Conservation (phyloP, 2,329 filamentous ascomycete genomes). For the Alternaria postmessia region DNA sequence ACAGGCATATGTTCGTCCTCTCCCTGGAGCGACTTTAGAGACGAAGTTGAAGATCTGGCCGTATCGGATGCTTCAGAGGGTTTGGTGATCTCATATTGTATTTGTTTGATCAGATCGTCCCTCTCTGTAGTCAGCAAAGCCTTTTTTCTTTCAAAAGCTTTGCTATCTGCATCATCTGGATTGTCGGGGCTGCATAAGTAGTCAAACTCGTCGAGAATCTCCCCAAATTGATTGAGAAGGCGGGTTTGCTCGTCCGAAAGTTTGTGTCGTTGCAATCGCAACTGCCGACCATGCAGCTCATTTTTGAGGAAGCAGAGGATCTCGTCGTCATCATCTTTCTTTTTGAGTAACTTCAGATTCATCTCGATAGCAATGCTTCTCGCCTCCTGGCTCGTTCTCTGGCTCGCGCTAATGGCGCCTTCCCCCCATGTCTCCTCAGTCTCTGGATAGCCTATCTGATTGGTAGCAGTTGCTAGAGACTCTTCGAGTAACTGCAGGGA, state of each 20-base stretch:
- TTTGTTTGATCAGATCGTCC: neutral
- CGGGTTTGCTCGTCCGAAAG: constrained; percentile 3
- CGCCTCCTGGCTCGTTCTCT: neutral
- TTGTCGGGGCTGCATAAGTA: neutral
- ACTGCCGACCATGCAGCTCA: neutral
- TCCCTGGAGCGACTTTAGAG: neutral
- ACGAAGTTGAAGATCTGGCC: neutral
- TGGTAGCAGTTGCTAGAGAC: neutral
- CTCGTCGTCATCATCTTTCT: neutral
- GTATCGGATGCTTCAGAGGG: neutral
- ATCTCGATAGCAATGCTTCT: constrained; percentile 7
- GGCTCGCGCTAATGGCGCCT: neutral
- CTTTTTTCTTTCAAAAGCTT: neutral
- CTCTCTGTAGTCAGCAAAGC: neutral
- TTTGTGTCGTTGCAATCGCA: neutral
- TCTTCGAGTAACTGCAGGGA: constrained; percentile 8
- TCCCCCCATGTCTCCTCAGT: neutral
- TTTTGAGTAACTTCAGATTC: constrained; percentile 3
- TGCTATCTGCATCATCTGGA: neutral
- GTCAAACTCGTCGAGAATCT: neutral
- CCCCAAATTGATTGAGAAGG: neutral
- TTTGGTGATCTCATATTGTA: constrained; percentile 7
- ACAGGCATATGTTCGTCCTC: neutral
- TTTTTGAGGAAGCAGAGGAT: constrained; percentile 3
- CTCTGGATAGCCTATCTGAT: neutral